Percentiles rank a stretch among this genome's conserved stretches.
These are phyloP conservation scores for Fusarium annulatum DNA, from an alignment of 2,329 filamentous ascomycete genomes.

Conservation along the genomic window DNA sequence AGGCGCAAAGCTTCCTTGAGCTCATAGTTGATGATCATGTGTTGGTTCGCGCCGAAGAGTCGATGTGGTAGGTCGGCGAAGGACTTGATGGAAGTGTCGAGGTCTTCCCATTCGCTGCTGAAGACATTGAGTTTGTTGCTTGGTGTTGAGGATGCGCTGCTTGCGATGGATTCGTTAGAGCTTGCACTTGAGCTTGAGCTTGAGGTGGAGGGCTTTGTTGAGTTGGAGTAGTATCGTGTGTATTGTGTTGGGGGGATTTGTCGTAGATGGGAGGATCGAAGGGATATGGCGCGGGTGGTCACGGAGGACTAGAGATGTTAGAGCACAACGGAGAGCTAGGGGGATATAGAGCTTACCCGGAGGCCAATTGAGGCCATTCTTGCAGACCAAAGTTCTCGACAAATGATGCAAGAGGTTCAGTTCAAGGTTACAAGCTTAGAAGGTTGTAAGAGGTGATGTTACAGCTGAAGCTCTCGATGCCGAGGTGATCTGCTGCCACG, in stretches of 20 bases:
- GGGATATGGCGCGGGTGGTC: slow-evolving; percentile 37
- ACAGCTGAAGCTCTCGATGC: slow-evolving; percentile 33
- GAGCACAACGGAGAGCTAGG: neutral
- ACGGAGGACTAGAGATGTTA: slow-evolving; percentile 33
- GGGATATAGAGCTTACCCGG: slow-evolving; percentile 32
- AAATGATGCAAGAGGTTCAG: neutral
- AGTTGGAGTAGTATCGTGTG: slow-evolving; percentile 39
- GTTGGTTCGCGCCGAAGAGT: slow-evolving; percentile 92
- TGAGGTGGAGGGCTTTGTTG: slow-evolving; percentile 9
- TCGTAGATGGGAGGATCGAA: slow-evolving; percentile 33
- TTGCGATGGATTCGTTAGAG: neutral
- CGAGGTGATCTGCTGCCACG: neutral
- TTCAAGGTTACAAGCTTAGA: neutral
- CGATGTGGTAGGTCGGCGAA: slow-evolving; percentile 59
- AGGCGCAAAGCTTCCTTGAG: slow-evolving; percentile 91
- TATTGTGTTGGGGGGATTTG: slow-evolving; percentile 11
- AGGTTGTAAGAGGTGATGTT: neutral
- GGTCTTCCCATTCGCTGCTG: slow-evolving; percentile 57
- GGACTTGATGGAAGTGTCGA: slow-evolving; percentile 55
- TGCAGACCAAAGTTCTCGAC: neutral
- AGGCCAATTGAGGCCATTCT: slow-evolving; percentile 41
- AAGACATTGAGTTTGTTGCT: slow-evolving; percentile 51
- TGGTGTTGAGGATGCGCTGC: neutral
- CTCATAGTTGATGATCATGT: slow-evolving; percentile 94
- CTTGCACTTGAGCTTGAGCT: neutral